Conservation (phyloP, 352 stramenopile species). For the Vaucheria bursata region DNA sequence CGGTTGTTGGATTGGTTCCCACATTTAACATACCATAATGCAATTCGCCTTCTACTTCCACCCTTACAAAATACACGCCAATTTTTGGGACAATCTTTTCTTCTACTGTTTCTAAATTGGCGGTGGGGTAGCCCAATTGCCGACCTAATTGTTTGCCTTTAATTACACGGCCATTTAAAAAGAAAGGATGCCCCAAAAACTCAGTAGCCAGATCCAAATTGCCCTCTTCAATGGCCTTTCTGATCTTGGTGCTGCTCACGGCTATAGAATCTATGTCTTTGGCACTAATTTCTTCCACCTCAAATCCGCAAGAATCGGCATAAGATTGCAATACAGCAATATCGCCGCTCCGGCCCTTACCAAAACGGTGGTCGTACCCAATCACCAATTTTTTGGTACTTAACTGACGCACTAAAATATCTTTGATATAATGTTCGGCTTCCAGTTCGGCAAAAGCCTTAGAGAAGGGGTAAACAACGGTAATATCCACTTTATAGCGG, state of each 20-base stretch:
- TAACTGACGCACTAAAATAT: background rate
- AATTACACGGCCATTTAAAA: background rate
- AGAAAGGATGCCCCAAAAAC: background rate
- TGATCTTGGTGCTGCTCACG: background rate
- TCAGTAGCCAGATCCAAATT: background rate
- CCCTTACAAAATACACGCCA: background rate
- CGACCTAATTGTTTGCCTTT: background rate
- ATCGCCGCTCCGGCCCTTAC: background rate
- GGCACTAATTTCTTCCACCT: background rate
- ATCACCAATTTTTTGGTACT: background rate
- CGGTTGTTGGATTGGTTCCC: background rate
- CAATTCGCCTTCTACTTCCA: background rate
- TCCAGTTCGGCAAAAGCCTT: background rate
- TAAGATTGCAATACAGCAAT: background rate
- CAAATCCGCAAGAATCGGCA: background rate
- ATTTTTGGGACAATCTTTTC: background rate
- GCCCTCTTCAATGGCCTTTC: background rate
- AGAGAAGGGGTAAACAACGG: background rate
- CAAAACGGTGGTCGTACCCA: background rate
- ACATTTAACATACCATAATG: background rate
- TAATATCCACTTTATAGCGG: background rate
- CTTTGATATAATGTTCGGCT: background rate
- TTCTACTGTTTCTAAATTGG: background rate
- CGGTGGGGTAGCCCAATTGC: background rate
- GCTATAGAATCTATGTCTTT: background rate